Conservation (phyloP, 2,329 filamentous ascomycete species). For the Talaromyces rugulosus region DNA sequence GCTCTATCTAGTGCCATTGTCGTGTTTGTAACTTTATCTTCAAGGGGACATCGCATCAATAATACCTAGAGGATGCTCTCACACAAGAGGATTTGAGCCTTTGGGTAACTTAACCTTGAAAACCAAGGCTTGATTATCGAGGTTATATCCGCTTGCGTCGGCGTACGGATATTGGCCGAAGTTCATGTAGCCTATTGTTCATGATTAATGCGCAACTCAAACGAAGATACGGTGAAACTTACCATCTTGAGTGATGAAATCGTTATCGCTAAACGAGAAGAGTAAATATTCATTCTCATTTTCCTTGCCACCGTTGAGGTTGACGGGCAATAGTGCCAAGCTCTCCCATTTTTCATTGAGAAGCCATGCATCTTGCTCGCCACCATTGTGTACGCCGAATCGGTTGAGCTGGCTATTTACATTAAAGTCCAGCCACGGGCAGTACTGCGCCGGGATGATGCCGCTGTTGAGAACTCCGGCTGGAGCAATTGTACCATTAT, state of each 20-base stretch:
- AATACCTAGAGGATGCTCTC: neutral
- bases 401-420: constrained; percentile 59
- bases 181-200: constrained; percentile 49
- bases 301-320: constrained; percentile 33
- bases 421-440: constrained; percentile 65
- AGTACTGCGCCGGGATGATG: constrained; percentile 59
- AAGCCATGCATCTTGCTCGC: constrained; percentile 52
- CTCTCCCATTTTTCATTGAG: constrained; percentile 78
- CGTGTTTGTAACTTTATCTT: neutral
- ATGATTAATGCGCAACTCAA: constrained; percentile 8
- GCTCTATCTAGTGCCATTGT: neutral
- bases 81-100: constrained; percentile 2
- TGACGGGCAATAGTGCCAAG: constrained; percentile 58
- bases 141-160: constrained; percentile 54
- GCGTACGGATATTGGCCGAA: constrained; percentile 53
- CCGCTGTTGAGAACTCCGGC: constrained; percentile 50
- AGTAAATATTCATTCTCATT: constrained; percentile 61
- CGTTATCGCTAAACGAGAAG: constrained; percentile 66
- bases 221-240: constrained; percentile 16
- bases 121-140: constrained; percentile 61
- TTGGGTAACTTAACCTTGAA: constrained; percentile 40
- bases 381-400: constrained; percentile 67
- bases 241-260: constrained; percentile 71
- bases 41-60: neutral
- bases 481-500: constrained; percentile 43